Conservation (phyloP, 2,329 filamentous ascomycete species). For the Cladosporium oxysporum region DNA sequence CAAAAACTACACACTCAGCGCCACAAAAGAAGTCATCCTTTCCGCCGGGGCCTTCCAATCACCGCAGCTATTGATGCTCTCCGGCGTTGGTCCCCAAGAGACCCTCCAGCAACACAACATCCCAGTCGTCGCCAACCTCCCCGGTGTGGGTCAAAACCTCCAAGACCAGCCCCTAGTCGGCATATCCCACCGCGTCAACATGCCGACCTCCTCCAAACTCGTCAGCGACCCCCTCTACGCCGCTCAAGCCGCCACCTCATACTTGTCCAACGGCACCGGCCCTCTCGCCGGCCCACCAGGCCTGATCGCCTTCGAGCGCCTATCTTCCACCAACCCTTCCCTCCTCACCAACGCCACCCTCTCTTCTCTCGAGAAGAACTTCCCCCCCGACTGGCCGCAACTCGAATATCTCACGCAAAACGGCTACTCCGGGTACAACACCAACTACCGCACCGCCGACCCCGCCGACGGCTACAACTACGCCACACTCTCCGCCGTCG, state of each 20-base stretch:
- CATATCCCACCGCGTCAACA: conserved; percentile 28
- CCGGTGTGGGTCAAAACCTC: conserved; percentile 36
- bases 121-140: conserved; percentile 27
- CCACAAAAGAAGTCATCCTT: conserved; percentile 47
- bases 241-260: conserved; percentile 21
- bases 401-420: conserved; percentile 30
- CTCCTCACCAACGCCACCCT: conserved; percentile 21
- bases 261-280: conserved; percentile 26
- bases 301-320: conserved; percentile 32
- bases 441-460: conserved; percentile 26
- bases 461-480: conserved; percentile 36
- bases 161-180: conserved; percentile 42
- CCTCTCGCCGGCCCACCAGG: conserved; percentile 29
- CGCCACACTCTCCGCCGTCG: conserved; percentile 35
- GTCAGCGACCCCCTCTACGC: conserved; percentile 22
- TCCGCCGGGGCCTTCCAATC: conserved; percentile 47
- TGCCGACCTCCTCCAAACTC: conserved; percentile 23
- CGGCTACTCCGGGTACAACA: conserved; percentile 22
- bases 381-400: conserved; percentile 41
- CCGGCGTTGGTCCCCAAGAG: conserved; percentile 34
- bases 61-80: conserved; percentile 42
- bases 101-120: conserved; percentile 38
- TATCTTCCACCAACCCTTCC: conserved; percentile 26
- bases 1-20: conserved; percentile 29
- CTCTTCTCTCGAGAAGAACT: conserved; percentile 20